Conservation (phyloP, 2,329 filamentous ascomycete species). For the Clonostachys sp. region DNA sequence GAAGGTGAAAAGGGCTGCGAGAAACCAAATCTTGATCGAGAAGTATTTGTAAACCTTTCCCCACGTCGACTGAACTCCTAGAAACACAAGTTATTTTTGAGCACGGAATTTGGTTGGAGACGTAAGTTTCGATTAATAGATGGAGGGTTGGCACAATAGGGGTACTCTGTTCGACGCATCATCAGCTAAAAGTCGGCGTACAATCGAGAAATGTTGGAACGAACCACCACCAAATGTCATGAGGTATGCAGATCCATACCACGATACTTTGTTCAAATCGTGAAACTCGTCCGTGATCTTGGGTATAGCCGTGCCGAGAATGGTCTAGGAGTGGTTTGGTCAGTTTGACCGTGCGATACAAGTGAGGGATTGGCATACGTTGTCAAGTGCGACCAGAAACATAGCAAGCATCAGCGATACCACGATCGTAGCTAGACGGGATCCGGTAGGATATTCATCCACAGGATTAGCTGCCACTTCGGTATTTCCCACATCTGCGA, state of each 20-base stretch:
- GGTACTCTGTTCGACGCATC: too few species aligned
- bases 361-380: conserved; percentile 19
- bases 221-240: conserved; percentile 14
- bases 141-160: too few species aligned
- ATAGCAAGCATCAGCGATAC: conserved; percentile 36
- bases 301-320: conserved; percentile 7
- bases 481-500: background rate
- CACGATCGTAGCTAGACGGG: conserved; percentile 35
- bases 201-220: conserved; percentile 35
- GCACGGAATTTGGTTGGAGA: too few species aligned
- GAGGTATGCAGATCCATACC: conserved; percentile 38
- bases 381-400: conserved; percentile 44
- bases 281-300: conserved; percentile 14
- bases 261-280: conserved; percentile 31
- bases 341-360: background rate
- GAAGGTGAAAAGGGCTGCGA: conserved; percentile 4
- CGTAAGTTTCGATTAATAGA: too few species aligned
- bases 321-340: conserved; percentile 4
- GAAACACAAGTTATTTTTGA: background rate
- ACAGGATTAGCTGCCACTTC: background rate
- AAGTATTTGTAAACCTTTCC: conserved; percentile 6
- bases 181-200: background rate
- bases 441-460: conserved; percentile 29
- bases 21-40: conserved; percentile 2
- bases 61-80: conserved; percentile 2